phyloP scores from a whole-genome alignment of 352 stramenopile species.

The Globisporangium nagaii region DNA sequence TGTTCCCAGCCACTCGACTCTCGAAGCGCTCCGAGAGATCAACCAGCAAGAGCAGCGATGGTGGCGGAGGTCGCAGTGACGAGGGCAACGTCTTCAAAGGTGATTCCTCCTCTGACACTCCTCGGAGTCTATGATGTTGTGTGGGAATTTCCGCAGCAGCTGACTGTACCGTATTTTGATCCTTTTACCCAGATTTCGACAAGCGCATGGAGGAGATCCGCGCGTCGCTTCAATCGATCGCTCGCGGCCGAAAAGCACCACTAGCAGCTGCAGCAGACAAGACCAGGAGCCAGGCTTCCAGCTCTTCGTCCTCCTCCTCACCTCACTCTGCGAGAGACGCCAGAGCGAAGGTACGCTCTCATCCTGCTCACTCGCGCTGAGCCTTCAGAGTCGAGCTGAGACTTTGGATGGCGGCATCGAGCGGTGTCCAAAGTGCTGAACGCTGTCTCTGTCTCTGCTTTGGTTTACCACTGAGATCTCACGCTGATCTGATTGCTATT shows the following conservation, averaged over 20 bases:
- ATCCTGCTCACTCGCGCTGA: not conserved
- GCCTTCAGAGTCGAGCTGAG: not conserved
- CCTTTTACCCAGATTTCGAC: conserved; percentile 66
- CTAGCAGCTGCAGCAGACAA: too few species aligned
- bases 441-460: not conserved
- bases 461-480: too few species aligned
- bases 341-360: too few species aligned
- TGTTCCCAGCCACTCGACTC: not conserved
- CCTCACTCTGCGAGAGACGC: not conserved
- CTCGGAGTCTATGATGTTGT: too few species aligned
- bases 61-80: not conserved
- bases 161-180: not conserved
- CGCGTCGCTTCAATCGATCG: conserved; percentile 50
- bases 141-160: too few species aligned
- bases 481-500: not conserved
- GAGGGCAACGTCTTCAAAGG: conserved; percentile 19
- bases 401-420: not conserved
- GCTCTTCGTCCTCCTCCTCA: too few species aligned
- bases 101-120: too few species aligned
- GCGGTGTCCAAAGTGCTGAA: not conserved
- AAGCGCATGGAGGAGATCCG: conserved; percentile 71
- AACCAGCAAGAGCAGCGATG: not conserved
- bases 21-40: not conserved
- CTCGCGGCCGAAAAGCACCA: conserved; percentile 23
- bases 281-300: too few species aligned